Evolutionary conservation across 306 rosid species (phyloP).

Genomic region (Trichosanthes truncata): DNA sequence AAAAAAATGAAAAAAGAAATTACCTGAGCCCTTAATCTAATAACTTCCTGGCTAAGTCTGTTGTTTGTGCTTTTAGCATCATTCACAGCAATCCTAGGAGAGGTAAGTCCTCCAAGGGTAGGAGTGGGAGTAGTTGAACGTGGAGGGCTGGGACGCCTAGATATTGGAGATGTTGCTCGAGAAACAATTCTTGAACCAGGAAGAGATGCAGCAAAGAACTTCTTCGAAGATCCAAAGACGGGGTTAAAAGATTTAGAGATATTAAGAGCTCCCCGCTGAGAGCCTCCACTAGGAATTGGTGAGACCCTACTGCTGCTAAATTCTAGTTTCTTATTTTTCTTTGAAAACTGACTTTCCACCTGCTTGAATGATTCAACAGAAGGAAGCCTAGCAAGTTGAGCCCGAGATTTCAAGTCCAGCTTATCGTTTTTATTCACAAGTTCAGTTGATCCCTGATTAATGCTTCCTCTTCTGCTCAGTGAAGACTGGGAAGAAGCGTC

Average conservation of each 20-base stretch:
- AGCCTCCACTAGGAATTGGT: conserved; percentile 85
- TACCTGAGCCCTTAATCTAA: conserved; percentile 90
- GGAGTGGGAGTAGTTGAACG: conserved; percentile 99
- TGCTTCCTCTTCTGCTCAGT: conserved; percentile 84
- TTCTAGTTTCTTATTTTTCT: conserved; percentile 92
- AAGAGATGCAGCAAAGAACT: conserved; percentile 98
- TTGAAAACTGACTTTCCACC: conserved; percentile 73
- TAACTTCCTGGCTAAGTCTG: conserved; percentile 91
- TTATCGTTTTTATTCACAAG: conserved; percentile 67
- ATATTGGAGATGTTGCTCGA: conserved; percentile 95
- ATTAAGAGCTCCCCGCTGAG: conserved; percentile 87
- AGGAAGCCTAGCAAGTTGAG: conserved; percentile 61
- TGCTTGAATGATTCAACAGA: conserved; percentile 83
- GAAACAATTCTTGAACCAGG: conserved; percentile 99
- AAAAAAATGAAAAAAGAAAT: background rate
- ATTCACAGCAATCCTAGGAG: conserved; percentile 83
- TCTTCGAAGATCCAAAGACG: conserved; percentile 93
- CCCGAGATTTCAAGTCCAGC: conserved; percentile 69
- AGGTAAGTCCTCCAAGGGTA: conserved; percentile 91
- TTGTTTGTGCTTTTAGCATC: conserved; percentile 80
- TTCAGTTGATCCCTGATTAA: conserved; percentile 64
- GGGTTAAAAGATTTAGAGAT: conserved; percentile 93
- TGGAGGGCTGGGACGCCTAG: conserved; percentile 97
- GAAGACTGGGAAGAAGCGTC: conserved; percentile 77
- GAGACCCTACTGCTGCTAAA: conserved; percentile 96